These are phyloP conservation scores for Akanthomyces lecanii DNA, from an alignment of 2,329 filamentous ascomycete genomes.

Conservation along the genomic window DNA sequence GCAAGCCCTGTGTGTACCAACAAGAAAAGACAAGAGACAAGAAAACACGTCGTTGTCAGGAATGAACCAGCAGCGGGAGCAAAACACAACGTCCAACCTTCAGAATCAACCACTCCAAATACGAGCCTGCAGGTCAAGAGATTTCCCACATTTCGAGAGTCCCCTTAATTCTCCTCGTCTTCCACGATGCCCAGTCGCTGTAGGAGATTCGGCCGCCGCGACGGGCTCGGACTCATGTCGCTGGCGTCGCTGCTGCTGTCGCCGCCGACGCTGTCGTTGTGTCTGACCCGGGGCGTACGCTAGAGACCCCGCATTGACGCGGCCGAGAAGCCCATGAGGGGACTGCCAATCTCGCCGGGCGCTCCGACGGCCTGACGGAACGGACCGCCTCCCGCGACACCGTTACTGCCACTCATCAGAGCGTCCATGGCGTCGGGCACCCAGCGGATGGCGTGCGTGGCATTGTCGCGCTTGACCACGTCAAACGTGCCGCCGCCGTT, in stretches of 20 bases:
- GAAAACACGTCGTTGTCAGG: background rate
- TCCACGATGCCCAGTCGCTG: slow-evolving; percentile 15
- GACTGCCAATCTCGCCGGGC: slow-evolving; percentile 68
- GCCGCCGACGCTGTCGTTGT: background rate
- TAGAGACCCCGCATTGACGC: slow-evolving; percentile 35
- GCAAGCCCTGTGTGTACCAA: background rate
- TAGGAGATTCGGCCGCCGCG: slow-evolving; percentile 19
- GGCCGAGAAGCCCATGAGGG: slow-evolving; percentile 44
- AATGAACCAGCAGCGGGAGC: background rate
- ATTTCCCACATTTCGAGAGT: too few relatives aligned
- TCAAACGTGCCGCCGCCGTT: slow-evolving; percentile 92
- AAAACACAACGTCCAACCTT: background rate
- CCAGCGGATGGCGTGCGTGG: slow-evolving; percentile 46
- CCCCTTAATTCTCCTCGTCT: background rate
- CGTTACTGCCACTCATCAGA: background rate
- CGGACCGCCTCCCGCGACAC: slow-evolving; percentile 38
- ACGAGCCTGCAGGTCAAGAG: too few relatives aligned
- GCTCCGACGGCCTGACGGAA: slow-evolving; percentile 47
- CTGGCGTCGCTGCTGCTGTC: background rate
- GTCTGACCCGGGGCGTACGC: slow-evolving; percentile 21
- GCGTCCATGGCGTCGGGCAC: slow-evolving; percentile 34
- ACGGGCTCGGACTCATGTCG: slow-evolving; percentile 16
- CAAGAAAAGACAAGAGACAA: background rate
- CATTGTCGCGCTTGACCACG: slow-evolving; percentile 48
- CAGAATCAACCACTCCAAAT: background rate